Percentiles rank a stretch among this genome's conserved stretches.
phyloP scores from a whole-genome alignment of 1,139 yeast species.

The Suhomyces atakaporum region DNA sequence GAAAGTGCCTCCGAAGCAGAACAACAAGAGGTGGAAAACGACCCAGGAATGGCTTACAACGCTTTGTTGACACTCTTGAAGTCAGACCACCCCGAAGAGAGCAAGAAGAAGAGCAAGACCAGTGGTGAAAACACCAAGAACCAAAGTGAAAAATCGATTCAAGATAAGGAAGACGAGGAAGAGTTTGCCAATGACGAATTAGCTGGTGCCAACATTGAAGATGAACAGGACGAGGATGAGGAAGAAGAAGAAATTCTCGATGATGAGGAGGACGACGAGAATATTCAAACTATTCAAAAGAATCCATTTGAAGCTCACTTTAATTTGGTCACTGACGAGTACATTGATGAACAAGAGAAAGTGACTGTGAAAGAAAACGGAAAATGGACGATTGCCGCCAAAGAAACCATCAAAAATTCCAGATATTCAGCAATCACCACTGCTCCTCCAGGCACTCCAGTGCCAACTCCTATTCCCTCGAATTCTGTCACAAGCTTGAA shows the following conservation, averaged over 20 bases:
- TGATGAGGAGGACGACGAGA: slow-evolving; percentile 29
- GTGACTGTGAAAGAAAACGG: slow-evolving; percentile 18
- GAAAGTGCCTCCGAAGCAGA: slow-evolving; percentile 15
- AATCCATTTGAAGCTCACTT: slow-evolving; percentile 82
- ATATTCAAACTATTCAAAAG: slow-evolving; percentile 24
- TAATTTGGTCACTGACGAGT: slow-evolving; percentile 51
- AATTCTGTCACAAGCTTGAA: slow-evolving; percentile 8
- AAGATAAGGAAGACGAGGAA: slow-evolving; percentile 23
- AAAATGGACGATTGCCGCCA: slow-evolving; percentile 32
- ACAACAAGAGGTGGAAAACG: slow-evolving; percentile 22
- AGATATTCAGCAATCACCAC: slow-evolving; percentile 32
- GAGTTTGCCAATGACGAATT: slow-evolving; percentile 36
- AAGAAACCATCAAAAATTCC: slow-evolving; percentile 15
- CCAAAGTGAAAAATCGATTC: slow-evolving; percentile 16
- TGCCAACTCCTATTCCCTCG: slow-evolving; percentile 10
- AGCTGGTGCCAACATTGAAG: slow-evolving; percentile 20
- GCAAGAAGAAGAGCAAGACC: slow-evolving; percentile 13
- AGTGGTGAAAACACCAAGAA: no score
- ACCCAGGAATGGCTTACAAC: slow-evolving; percentile 60
- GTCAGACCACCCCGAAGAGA: slow-evolving; percentile 44
- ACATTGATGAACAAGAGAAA: slow-evolving; percentile 37
- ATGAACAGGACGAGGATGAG: slow-evolving; percentile 35
- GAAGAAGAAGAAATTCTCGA: slow-evolving; percentile 25
- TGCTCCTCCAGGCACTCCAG: slow-evolving; percentile 31
- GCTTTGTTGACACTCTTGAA: slow-evolving; percentile 73